Evolutionary conservation across 352 stramenopile genomes (phyloP), one percentile per base, ranked within the genome.

Genomic region (Globisporangium emineosum): DNA sequence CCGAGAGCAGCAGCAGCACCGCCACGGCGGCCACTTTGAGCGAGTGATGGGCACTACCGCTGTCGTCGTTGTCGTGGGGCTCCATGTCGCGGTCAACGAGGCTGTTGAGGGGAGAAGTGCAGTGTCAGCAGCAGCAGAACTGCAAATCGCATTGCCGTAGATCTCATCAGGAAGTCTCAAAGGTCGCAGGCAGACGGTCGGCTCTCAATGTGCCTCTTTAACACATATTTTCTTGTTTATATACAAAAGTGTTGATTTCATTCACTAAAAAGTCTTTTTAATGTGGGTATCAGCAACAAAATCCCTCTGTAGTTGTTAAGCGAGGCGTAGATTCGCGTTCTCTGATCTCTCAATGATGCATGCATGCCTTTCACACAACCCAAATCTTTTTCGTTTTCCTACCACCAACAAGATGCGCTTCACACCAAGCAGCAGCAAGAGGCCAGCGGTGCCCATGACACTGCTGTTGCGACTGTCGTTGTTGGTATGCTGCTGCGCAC

Each of bases 1-100:
- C 95, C 0, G 96, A 98, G 25, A 99, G 73, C 21, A 55, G 59
- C 33, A 97, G 75, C 25, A 96, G 73, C 37, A 86, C n/a, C 29
- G 83, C 65, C 23, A 94, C 63, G 2, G 62, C 73, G 19, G 66
- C 64, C 54, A 91, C 75, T 59, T 89, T 77, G 53, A 86, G 70
- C 23, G 69, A 71, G 15, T 52, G 60, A 15, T 27, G 17, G 17
- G 12, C 42, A 25, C 47, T 69, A 43, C 70, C 60, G 27, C 68
- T 40, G 15, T 33, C 19, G 35, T 68, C 30, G 10, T 58, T 40
- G 21, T 65, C 50, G 6, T 25, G 47, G 8, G 9, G 47, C 2
- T 58, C 43, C 1, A 60, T 60, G 8, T 30, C 47, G 6, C 57
- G 64, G 19, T 65, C 27, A 50, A 60, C 6, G 21, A 21, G 50